Evolutionary conservation across 1,139 yeast species (phyloP).

Genomic region (Yamadazyma diddensiae): DNA sequence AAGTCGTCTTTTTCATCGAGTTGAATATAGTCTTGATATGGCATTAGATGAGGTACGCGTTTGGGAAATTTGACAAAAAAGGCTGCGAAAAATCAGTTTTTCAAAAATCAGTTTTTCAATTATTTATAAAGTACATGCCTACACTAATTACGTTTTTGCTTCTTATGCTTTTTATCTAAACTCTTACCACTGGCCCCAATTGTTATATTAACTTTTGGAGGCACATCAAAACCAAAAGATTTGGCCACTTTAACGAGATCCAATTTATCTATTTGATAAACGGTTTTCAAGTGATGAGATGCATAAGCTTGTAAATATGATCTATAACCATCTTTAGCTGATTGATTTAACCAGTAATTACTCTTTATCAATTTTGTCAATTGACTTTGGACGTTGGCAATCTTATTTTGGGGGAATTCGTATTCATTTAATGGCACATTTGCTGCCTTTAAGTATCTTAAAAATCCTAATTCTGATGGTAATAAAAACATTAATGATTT

Average conservation of each 20-base stretch:
- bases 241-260: constrained; percentile 94
- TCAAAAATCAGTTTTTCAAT: too few species aligned
- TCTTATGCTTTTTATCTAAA: constrained; percentile 47
- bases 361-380: constrained; percentile 86
- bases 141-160: constrained; percentile 36
- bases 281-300: constrained; percentile 92
- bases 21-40: constrained; percentile 9
- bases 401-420: constrained; percentile 90
- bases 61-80: neutral
- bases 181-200: constrained; percentile 89
- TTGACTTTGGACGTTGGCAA: constrained; percentile 94
- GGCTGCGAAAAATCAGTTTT: too few species aligned
- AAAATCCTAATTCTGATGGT: constrained; percentile 90
- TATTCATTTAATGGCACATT: constrained; percentile 96
- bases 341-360: constrained; percentile 90
- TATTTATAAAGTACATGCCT: too few species aligned
- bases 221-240: constrained; percentile 90
- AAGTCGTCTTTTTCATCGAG: neutral
- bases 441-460: constrained; percentile 92
- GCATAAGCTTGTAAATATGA: constrained; percentile 96
- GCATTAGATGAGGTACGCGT: constrained; percentile 1
- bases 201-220: constrained; percentile 95
- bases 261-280: constrained; percentile 90
- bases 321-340: constrained; percentile 97
- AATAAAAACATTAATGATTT: constrained; percentile 91